These are phyloP conservation scores for Plasmodium vinckei DNA, from an alignment of 169 alveolate species.

Conservation along the genomic window DNA sequence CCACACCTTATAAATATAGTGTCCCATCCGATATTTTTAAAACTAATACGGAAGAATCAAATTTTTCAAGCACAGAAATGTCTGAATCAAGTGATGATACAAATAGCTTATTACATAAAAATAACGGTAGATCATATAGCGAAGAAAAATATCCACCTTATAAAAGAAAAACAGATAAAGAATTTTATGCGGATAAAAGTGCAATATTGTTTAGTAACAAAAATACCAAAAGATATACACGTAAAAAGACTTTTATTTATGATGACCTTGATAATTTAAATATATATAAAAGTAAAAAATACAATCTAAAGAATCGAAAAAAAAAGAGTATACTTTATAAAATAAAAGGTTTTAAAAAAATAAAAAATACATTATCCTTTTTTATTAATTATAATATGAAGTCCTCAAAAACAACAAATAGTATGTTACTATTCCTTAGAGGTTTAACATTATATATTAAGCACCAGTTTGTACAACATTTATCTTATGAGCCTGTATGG, in stretches of 20 bases:
- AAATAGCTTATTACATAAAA: slow-evolving; percentile 9
- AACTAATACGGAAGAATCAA: slow-evolving; percentile 16
- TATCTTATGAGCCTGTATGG: slow-evolving; percentile 79
- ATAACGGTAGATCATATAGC: neutral
- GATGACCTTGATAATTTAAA: neutral
- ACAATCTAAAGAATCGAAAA: neutral
- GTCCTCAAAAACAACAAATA: slow-evolving; percentile 34
- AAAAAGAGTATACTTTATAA: neutral
- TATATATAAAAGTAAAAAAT: neutral
- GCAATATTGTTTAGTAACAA: slow-evolving; percentile 49
- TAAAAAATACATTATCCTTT: slow-evolving; percentile 27
- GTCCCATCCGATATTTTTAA: slow-evolving; percentile 16
- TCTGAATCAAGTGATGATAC: slow-evolving; percentile 16
- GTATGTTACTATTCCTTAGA: slow-evolving; percentile 31
- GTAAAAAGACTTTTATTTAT: neutral
- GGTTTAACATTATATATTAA: slow-evolving; percentile 36
- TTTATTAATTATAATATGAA: slow-evolving; percentile 63
- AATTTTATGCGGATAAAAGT: slow-evolving; percentile 11
- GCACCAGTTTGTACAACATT: slow-evolving; percentile 43
- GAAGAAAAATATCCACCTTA: neutral
- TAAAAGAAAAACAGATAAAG: neutral
- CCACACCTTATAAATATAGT: slow-evolving; percentile 39
- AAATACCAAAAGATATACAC: neutral
- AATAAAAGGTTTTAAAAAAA: slow-evolving; percentile 11
- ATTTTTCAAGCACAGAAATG: neutral